These are phyloP conservation scores for Butyriboletus loyo DNA, from an alignment of 768 basidiomycete genomes.

Conservation along the genomic window DNA sequence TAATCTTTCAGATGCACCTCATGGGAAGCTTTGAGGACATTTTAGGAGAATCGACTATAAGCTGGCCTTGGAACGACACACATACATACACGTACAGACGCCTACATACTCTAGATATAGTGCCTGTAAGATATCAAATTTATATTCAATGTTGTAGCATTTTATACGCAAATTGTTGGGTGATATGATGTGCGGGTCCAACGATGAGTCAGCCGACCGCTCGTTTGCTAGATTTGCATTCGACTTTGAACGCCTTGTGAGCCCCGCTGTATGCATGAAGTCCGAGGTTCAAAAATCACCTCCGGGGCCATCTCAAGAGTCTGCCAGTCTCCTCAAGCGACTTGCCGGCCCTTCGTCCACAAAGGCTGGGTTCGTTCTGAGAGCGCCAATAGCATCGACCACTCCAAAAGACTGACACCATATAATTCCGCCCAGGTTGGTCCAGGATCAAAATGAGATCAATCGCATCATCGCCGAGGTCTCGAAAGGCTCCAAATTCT, in stretches of 20 bases:
- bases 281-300: constrained; percentile 17
- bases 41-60: neutral
- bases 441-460: constrained; percentile 78
- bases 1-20: constrained; percentile 15
- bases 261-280: constrained; percentile 16
- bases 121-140: neutral
- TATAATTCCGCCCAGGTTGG: constrained; percentile 42
- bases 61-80: constrained; percentile 11
- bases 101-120: neutral
- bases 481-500: constrained; percentile 92
- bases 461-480: constrained; percentile 87
- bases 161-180: neutral
- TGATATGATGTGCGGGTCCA: no score
- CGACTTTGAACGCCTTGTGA: neutral
- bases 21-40: neutral
- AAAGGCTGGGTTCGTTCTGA: constrained; percentile 73
- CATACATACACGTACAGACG: no score
- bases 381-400: neutral
- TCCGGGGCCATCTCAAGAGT: constrained; percentile 51
- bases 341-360: constrained; percentile 86
- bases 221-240: neutral
- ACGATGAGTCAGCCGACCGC: neutral
- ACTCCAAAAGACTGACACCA: constrained; percentile 9
- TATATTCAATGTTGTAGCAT: neutral
- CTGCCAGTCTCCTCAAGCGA: constrained; percentile 68